Evolutionary conservation across 192 early-diverging fungal genomes (phyloP).

Genomic region (Rhizoclosmatium sp.): DNA sequence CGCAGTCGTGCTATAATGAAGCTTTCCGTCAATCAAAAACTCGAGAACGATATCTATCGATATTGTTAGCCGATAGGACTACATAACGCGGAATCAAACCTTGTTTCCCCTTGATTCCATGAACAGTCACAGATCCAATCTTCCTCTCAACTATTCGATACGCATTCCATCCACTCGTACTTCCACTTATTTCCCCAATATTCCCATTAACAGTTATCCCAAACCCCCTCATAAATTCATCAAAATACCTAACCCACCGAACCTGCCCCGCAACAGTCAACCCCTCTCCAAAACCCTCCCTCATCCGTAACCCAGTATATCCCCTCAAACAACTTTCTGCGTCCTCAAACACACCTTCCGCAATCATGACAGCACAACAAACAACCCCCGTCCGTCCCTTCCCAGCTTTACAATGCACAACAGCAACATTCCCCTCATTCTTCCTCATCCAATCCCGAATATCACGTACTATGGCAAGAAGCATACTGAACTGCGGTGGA

Average conservation of each 20-base stretch:
- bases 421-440: conserved; percentile 52
- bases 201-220: not conserved
- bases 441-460: conserved; percentile 55
- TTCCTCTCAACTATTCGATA: no score
- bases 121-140: no score
- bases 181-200: not conserved
- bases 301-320: conserved; percentile 56
- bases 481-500: conserved; percentile 56
- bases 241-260: conserved; percentile 64
- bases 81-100: no score
- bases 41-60: no score
- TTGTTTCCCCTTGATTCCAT: no score
- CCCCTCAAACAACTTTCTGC: conserved; percentile 53
- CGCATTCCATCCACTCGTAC: not conserved
- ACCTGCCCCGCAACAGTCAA: conserved; percentile 67
- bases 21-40: no score
- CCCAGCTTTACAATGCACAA: conserved; percentile 73
- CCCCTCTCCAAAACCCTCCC: conserved; percentile 60
- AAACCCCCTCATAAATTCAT: conserved; percentile 34
- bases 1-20: no score
- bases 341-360: conserved; percentile 35
- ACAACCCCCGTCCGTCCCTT: conserved; percentile 71
- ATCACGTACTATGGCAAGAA: conserved; percentile 61
- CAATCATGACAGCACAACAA: conserved; percentile 58
- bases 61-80: no score